A percentile compares a stretch with the other conserved stretches of the same genome.
Conservation (phyloP, 2,329 filamentous ascomycete species). For the Paecilomyces niveus region DNA sequence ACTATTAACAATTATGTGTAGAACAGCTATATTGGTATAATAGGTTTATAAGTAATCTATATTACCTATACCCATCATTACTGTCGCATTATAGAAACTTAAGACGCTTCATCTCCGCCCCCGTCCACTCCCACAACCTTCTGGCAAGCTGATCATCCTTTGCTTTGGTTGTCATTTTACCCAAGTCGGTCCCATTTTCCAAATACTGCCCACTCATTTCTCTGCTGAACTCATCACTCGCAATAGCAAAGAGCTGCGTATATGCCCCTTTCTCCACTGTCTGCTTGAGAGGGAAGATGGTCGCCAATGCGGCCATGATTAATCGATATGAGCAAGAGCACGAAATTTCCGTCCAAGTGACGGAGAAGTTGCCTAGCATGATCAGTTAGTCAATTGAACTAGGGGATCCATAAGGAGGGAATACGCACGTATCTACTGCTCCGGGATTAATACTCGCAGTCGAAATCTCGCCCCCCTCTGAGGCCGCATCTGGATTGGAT, state of each 20-base stretch:
- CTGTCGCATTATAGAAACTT: neutral
- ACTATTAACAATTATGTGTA: too few relatives aligned
- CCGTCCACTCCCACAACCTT: conserved; percentile 3
- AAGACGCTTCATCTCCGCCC: conserved; percentile 2
- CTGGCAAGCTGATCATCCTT: conserved; percentile 1
- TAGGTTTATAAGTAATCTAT: too few relatives aligned
- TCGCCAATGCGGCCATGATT: neutral
- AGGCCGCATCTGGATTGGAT: neutral
- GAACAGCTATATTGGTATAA: too few relatives aligned
- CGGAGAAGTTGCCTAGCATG: neutral
- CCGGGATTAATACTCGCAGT: conserved; percentile 31
- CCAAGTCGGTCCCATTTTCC: conserved; percentile 2
- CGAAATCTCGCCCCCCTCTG: conserved; percentile 30
- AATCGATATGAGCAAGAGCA: neutral
- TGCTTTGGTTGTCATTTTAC: conserved; percentile 5
- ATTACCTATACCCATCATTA: too few relatives aligned
- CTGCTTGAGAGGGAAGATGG: neutral
- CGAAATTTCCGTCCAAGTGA: neutral
- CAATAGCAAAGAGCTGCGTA: neutral
- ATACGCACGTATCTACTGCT: conserved; percentile 18
- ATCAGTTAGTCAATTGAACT: neutral
- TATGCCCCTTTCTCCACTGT: neutral
- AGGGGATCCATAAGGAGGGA: neutral
- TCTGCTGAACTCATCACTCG: neutral
- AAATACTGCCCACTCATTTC: conserved; percentile 4